A percentile compares a stretch with the other conserved stretches of the same genome.
Conservation (phyloP, 768 basidiomycete genomes). For the Mycena galericulata region DNA sequence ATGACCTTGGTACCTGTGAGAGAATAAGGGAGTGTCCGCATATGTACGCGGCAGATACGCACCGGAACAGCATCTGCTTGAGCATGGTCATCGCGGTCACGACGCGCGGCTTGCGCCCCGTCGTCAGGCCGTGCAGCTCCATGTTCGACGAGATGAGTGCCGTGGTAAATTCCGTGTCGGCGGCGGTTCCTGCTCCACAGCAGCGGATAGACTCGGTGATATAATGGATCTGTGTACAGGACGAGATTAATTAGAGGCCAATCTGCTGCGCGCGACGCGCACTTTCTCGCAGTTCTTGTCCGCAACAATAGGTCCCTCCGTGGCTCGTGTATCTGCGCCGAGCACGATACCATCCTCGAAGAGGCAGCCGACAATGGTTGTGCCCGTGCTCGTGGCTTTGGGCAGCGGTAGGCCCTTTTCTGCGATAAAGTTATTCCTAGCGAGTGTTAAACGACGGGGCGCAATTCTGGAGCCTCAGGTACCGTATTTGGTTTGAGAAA, state of each 20-base stretch:
- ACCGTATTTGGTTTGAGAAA: conserved; percentile 84
- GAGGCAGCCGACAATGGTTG: conserved; percentile 97
- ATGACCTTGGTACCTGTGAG: conserved; percentile 86
- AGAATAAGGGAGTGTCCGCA: neutral
- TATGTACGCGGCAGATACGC: neutral
- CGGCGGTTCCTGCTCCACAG: conserved; percentile 99
- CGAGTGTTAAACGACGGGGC: neutral
- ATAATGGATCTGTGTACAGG: conserved; percentile 88
- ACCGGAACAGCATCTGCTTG: conserved; percentile 35
- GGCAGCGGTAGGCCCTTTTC: conserved; percentile 80
- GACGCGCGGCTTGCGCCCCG: conserved; percentile 91
- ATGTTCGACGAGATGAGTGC: conserved; percentile 97
- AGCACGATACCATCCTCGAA: conserved; percentile 94
- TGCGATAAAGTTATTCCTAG: conserved; percentile 78
- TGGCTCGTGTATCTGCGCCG: conserved; percentile 97
- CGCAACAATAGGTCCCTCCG: conserved; percentile 92
- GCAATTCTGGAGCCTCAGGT: neutral
- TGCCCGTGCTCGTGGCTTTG: conserved; percentile 93
- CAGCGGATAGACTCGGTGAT: conserved; percentile 96
- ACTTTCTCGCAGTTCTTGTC: conserved; percentile 99
- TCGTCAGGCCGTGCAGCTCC: conserved; percentile 90
- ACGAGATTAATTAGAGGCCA: neutral
- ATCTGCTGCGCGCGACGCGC: conserved; percentile 6
- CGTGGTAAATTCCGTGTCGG: conserved; percentile 96
- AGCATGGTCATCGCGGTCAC: conserved; percentile 93